Conservation (phyloP, 305 asterid species). For the Solanum hybrid region DNA sequence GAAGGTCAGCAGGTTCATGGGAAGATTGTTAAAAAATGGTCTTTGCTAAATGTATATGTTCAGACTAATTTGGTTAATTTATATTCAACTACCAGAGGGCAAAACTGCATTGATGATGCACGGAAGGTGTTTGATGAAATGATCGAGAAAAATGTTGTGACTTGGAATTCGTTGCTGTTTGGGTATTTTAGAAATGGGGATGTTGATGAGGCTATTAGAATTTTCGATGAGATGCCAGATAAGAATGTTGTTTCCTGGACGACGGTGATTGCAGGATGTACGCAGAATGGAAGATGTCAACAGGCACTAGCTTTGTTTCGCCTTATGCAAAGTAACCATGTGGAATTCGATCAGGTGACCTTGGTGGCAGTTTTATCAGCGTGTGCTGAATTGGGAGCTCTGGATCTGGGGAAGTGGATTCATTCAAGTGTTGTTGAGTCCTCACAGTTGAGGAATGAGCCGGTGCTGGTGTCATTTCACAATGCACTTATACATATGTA, state of each 20-base stretch:
- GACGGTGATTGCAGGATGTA: conserved; percentile 60
- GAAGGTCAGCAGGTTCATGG: conserved; percentile 72
- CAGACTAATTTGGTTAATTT: conserved; percentile 59
- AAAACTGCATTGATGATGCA: conserved; percentile 31
- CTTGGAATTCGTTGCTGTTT: conserved; percentile 67
- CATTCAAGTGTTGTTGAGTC: conserved; percentile 37
- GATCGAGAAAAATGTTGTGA: conserved; percentile 44
- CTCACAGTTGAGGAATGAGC: conserved; percentile 14
- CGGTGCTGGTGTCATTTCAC: conserved; percentile 33
- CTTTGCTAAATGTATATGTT: conserved; percentile 45
- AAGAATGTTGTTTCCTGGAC: conserved; percentile 76
- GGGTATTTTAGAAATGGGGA: conserved; percentile 44
- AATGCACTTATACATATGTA: conserved; percentile 79
- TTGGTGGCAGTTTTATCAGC: conserved; percentile 57
- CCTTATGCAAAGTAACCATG: conserved; percentile 28
- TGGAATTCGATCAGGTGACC: conserved; percentile 71
- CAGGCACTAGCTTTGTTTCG: conserved; percentile 45
- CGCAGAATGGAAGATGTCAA: conserved; percentile 44
- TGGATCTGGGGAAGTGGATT: conserved; percentile 55
- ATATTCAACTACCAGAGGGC: conserved; percentile 32
- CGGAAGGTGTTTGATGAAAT: conserved; percentile 53
- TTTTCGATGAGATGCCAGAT: conserved; percentile 51
- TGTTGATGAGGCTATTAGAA: conserved; percentile 31
- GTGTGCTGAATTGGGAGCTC: conserved; percentile 66
- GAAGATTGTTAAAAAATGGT: conserved; percentile 48